Evolutionary conservation across 2,329 filamentous ascomycete genomes (phyloP), one percentile per base, ranked within the genome.

Genomic region (Botrytis tulipae): DNA sequence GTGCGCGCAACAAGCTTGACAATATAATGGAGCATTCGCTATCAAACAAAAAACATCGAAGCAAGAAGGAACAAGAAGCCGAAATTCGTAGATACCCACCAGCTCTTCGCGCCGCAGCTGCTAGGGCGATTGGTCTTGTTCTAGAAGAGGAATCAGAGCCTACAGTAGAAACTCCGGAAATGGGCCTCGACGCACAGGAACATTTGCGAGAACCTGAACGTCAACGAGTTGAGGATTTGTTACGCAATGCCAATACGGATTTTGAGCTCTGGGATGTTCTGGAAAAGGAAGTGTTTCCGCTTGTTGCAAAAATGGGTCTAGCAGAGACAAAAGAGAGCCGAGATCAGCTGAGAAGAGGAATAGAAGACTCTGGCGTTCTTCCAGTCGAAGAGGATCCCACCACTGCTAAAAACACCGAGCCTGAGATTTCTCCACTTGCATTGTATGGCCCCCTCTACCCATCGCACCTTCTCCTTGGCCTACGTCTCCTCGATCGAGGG

Each of bases 381-480:
- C 51, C 59, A 8, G 46, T 54, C 40, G 9, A 59, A 42, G 60
- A 72, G 32, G 42, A 67, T 48, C 25, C 37, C 7, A 40, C 37
- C 35, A 60, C 37, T 25, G n/a, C 25, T 32, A 44, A 42, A 6
- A 18, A 62, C 35, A 32, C 29, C 22, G 42, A 59, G 25, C 68
- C 72, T 44, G 44, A 67, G 51, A 65, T 79, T 16, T 75, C 78
- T 22, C 74, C 77, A 29, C 73, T 91, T 77, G 85, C 88, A 63
- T 79, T 89, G 40, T 86, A 92, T 76, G 91, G 90, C 1, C 87
- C 88, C 10, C 86, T 92, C 25, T 93, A 92, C 78, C 87, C 91
- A 1, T 83, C 86, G 12, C 88, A 89, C 76, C 84, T 93, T 9
- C 83, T 89, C 57, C 83, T 85, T 57, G 90, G 87, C 0, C 84